Percentiles rank a stretch among this genome's conserved stretches.
These are phyloP conservation scores for Penicillium sp. DNA, from an alignment of 2,329 filamentous ascomycete species.

Conservation along the genomic window DNA sequence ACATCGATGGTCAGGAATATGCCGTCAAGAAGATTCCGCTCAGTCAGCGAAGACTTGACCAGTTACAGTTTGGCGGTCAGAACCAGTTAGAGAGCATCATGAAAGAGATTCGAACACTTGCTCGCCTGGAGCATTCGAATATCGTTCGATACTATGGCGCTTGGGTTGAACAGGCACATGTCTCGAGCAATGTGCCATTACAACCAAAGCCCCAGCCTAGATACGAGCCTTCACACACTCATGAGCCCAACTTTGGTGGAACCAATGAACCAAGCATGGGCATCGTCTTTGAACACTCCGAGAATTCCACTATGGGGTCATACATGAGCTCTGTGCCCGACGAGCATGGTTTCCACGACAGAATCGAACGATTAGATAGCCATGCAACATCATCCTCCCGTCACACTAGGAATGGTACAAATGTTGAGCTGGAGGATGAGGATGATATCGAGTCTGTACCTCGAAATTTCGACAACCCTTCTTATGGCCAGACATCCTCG, in stretches of 20 bases:
- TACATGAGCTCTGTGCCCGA: slow-evolving; percentile 18
- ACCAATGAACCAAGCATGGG: slow-evolving; percentile 34
- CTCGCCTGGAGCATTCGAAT: slow-evolving; percentile 63
- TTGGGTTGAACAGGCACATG: slow-evolving; percentile 59
- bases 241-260: slow-evolving; percentile 3
- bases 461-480: slow-evolving; percentile 37
- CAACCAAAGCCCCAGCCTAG: slow-evolving; percentile 2
- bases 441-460: slow-evolving; percentile 53
- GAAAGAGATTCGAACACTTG: slow-evolving; percentile 62
- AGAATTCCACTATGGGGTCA: slow-evolving; percentile 24
- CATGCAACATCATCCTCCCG: slow-evolving; percentile 42
- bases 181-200: slow-evolving; percentile 12
- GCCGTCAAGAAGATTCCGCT: slow-evolving; percentile 67
- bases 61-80: slow-evolving; percentile 53
- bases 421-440: slow-evolving; percentile 42
- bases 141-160: slow-evolving; percentile 66
- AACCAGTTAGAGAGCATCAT: slow-evolving; percentile 58
- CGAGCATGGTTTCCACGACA: slow-evolving; percentile 20
- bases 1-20: slow-evolving; percentile 62
- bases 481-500: slow-evolving; percentile 35
- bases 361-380: slow-evolving; percentile 28
- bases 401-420: slow-evolving; percentile 42
- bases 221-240: slow-evolving; percentile 17
- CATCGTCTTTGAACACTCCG: slow-evolving; percentile 44
- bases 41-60: slow-evolving; percentile 52